Evolutionary conservation across 345 rosid genomes (phyloP).

Genomic region (Bruguiera gymnorhiza): DNA sequence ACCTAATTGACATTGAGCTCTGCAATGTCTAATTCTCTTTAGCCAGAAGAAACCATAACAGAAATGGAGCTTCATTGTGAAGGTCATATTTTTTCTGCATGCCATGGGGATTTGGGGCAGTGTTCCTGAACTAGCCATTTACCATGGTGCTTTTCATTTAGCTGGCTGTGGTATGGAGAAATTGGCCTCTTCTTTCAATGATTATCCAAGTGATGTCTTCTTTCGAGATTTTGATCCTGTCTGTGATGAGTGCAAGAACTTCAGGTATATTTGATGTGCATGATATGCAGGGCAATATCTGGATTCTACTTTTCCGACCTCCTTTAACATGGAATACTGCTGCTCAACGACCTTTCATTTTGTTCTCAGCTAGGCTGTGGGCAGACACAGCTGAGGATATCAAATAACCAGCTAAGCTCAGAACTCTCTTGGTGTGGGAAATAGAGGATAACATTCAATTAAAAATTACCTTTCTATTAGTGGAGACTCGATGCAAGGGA

Average conservation of each 20-base stretch:
- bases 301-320: background rate
- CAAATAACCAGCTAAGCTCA: background rate
- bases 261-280: background rate
- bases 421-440: slow-evolving; percentile 4
- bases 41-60: background rate
- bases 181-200: background rate
- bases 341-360: background rate
- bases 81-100: background rate
- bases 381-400: no score
- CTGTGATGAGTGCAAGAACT: background rate
- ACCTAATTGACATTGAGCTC: background rate
- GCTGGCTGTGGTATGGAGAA: background rate
- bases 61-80: slow-evolving; percentile 1
- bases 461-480: background rate
- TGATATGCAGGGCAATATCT: background rate
- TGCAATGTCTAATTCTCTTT: background rate
- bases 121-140: background rate
- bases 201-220: background rate
- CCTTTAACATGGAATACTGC: background rate
- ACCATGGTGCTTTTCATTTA: background rate
- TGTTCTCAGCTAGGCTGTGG: no score
- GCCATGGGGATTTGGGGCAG: background rate
- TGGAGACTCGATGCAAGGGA: background rate
- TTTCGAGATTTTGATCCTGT: background rate
- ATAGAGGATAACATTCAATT: background rate